Evolutionary conservation across 352 stramenopile genomes (phyloP), one percentile per base, ranked within the genome.

Genomic region (Phytophthora melonis): DNA sequence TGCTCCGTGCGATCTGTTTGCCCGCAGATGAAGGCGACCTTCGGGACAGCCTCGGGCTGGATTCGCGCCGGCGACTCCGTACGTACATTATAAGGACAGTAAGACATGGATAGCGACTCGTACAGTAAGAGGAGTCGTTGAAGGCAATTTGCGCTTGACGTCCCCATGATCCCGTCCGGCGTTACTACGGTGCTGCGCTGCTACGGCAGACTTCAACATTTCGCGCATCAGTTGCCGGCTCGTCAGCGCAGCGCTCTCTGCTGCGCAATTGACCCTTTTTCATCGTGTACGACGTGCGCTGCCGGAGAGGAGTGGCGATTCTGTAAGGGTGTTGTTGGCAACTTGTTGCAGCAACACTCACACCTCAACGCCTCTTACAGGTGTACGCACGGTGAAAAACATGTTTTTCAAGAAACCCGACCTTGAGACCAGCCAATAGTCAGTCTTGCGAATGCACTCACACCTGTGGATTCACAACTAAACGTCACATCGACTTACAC

Each of bases 1-100:
- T 76, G 27, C 57, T 72, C 47, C 56, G 21, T 36, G 57, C 63
- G 69, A 76, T 72, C 47, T 68, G 69, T 32, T 64, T 68, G 68
- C 62, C 55, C 41, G 41, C 41, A n/a, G 27, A 39, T 41, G 36
- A 18, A 18, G 60, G 18, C 8, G 50, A 19, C 59, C 59, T 5
- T 57, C n/a, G 60, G 67, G 67, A 70, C 60, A 74, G 67, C 34
- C 61, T 62, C 54, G 13, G 19, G 3, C 19, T 55, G 11, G 49
- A 30, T 30, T 30, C n/a, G 49, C 49, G 19, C 21, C 19, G 43
- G 43, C 43, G 21, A 23, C 43, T 52, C 41, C 14, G 16, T n/a
- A 50, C 41, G 18, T 19, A 50, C 41, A 50, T 18, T 45, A 55
- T 66, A 71, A 60, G n/a, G 27, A 30, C 25, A 7, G 27, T 30